phyloP scores from a whole-genome alignment of 1,284 basidiomycete species.

The Exobasidium rhododendri region DNA sequence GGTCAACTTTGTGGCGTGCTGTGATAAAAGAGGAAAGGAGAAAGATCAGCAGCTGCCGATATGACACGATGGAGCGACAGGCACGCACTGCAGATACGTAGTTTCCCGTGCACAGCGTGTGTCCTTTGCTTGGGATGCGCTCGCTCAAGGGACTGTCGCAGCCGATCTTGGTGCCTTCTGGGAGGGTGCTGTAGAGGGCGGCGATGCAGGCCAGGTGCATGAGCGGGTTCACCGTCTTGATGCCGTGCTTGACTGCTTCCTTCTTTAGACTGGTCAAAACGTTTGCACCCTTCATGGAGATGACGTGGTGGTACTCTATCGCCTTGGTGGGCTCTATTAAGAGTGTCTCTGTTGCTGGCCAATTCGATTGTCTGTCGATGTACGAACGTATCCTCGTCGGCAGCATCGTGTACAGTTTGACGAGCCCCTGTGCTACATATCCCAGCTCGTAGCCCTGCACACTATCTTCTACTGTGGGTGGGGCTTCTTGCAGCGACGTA shows the following conservation, averaged over 20 bases:
- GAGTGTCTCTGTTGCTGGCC: background rate
- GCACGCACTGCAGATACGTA: background rate
- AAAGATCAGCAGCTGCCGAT: too few relatives aligned
- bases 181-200: background rate
- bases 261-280: background rate
- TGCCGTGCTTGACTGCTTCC: background rate
- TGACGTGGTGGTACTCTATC: background rate
- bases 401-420: background rate
- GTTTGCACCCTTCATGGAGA: background rate
- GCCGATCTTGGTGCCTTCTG: background rate
- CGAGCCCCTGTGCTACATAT: background rate
- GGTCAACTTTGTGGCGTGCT: background rate
- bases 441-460: background rate
- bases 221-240: background rate
- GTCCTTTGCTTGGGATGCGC: background rate
- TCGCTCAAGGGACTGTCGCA: background rate
- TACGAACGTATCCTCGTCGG: background rate
- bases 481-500: background rate
- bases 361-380: background rate
- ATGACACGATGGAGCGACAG: too few relatives aligned
- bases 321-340: background rate
- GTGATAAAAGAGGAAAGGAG: background rate
- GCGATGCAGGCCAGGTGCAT: background rate
- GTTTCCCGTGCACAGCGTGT: background rate
- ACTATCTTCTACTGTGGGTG: background rate